Evolutionary conservation across 306 rosid genomes (phyloP).

Genomic region (Prunus salicina): DNA sequence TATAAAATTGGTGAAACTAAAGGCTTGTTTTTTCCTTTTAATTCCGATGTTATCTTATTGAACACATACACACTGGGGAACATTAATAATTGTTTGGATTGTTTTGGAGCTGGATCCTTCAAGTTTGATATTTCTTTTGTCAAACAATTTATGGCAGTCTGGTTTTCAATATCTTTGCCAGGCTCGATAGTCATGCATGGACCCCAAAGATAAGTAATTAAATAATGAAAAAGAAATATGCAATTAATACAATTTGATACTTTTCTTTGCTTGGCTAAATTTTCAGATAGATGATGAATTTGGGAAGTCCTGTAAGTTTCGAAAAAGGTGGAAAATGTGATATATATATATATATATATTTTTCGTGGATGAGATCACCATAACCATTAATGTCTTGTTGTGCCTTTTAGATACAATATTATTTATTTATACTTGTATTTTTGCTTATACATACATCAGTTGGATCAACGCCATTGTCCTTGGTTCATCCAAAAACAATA

Average conservation of each 20-base stretch:
- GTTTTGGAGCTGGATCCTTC: background rate
- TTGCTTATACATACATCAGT: background rate
- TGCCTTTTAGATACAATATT: too few relatives aligned
- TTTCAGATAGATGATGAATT: background rate
- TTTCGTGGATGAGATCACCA: too few relatives aligned
- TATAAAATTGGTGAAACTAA: too few relatives aligned
- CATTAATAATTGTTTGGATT: background rate
- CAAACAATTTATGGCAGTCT: background rate
- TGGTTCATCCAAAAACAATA: too few relatives aligned
- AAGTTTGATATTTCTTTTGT: background rate
- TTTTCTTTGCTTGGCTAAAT: too few relatives aligned
- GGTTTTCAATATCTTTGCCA: background rate
- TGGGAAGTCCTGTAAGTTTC: too few relatives aligned
- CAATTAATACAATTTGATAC: too few relatives aligned
- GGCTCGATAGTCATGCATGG: background rate
- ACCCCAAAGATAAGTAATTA: background rate
- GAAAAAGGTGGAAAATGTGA: too few relatives aligned
- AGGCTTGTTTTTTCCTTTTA: too few relatives aligned
- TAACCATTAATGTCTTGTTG: too few relatives aligned
- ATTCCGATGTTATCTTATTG: too few relatives aligned
- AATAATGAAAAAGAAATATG: background rate
- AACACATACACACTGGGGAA: background rate
- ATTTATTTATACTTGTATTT: background rate
- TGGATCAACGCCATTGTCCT: background rate
- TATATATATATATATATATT: too few relatives aligned